These are phyloP conservation scores for Fraxinus baroniana DNA, from an alignment of 305 asterid species.

Conservation along the genomic window DNA sequence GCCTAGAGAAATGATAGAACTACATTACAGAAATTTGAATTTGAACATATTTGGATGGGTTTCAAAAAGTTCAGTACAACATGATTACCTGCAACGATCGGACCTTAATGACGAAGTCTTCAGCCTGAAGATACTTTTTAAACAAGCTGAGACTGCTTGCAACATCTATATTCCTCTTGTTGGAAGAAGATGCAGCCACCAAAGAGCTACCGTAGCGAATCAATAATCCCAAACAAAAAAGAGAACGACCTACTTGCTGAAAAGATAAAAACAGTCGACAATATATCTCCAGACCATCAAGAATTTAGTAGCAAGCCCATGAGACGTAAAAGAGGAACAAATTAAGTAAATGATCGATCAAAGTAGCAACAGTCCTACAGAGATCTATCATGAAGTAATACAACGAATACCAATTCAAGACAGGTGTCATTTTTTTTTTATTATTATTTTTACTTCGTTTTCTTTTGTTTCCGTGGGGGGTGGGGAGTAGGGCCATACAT, in stretches of 20 bases:
- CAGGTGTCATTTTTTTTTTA: neutral
- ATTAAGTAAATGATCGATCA: neutral
- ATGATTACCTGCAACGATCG: slow-evolving; percentile 81
- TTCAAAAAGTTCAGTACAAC: neutral
- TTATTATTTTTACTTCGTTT: neutral
- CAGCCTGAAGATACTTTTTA: slow-evolving; percentile 88
- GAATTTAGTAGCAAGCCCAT: slow-evolving; percentile 7
- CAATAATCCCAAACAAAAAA: slow-evolving; percentile 96
- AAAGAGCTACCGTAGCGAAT: slow-evolving; percentile 86
- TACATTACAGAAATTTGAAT: slow-evolving; percentile 23
- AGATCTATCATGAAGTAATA: neutral
- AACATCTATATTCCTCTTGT: slow-evolving; percentile 57
- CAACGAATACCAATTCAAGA: neutral
- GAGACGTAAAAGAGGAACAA: slow-evolving; percentile 4
- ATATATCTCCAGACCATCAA: slow-evolving; percentile 10
- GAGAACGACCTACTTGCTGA: slow-evolving; percentile 97
- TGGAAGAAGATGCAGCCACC: slow-evolving; percentile 53
- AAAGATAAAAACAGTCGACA: slow-evolving; percentile 22
- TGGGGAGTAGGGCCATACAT: neutral
- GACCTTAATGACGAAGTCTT: slow-evolving; percentile 77
- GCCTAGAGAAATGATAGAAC: slow-evolving; percentile 59
- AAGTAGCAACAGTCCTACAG: neutral
- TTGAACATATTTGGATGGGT: neutral
- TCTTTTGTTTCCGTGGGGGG: neutral
- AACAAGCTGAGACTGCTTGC: slow-evolving; percentile 65